Evolutionary conservation across 352 stramenopile genomes (phyloP).

Genomic region (Phytophthora ramorum): DNA sequence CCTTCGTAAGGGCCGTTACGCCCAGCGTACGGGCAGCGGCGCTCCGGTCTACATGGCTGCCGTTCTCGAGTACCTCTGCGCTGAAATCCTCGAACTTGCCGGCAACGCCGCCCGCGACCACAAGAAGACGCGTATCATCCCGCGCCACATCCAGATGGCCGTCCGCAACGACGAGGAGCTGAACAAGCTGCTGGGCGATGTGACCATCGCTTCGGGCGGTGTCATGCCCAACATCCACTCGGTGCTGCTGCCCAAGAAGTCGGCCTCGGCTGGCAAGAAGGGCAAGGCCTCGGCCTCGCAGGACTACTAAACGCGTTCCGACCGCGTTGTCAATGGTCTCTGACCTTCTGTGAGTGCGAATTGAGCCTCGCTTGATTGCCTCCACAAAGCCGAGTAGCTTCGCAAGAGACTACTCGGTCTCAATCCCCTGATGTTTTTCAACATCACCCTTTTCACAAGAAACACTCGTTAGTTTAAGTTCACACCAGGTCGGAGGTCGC

Average conservation of each 20-base stretch:
- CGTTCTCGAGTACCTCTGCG: conserved; percentile 95
- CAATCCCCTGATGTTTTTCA: conserved; percentile 50
- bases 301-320: conserved; percentile 73
- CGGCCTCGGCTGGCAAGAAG: conserved; percentile 54
- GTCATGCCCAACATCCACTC: conserved; percentile 97
- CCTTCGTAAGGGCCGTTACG: conserved; percentile 93
- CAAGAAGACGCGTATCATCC: conserved; percentile 97
- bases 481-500: not conserved
- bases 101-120: conserved; percentile 96
- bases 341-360: conserved; percentile 91
- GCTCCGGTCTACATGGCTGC: conserved; percentile 96
- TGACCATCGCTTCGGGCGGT: conserved; percentile 96
- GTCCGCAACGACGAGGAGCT: conserved; percentile 95
- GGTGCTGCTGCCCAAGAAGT: conserved; percentile 92
- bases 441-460: conserved; percentile 47
- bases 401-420: conserved; percentile 16
- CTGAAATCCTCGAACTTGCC: conserved; percentile 95
- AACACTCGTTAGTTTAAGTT: conserved; percentile 20
- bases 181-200: conserved; percentile 94
- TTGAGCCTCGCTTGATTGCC: conserved; percentile 1
- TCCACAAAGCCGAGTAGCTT: conserved; percentile 64
- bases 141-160: conserved; percentile 96
- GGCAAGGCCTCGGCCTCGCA: conserved; percentile 60
- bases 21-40: conserved; percentile 91
- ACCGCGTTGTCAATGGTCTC: conserved; percentile 89